Evolutionary conservation across 2,329 filamentous ascomycete genomes (phyloP).

Genomic region (Gyromitra esculenta): DNA sequence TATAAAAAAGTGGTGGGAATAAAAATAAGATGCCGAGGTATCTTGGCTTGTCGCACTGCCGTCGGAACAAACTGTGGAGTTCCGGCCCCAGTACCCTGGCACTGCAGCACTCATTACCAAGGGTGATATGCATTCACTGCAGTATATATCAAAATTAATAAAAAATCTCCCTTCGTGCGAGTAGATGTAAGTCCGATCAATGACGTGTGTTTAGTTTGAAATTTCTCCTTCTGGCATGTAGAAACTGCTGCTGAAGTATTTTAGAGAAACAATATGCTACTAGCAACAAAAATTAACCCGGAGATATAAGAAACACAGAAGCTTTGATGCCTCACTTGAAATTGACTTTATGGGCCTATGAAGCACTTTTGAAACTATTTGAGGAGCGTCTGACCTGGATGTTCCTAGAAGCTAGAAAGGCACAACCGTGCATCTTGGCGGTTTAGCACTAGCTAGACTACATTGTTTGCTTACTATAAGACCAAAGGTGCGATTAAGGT

Average conservation of each 20-base stretch:
- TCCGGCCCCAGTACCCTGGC: conserved; percentile 4
- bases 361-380: background rate
- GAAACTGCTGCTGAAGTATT: background rate
- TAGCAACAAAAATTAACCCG: background rate
- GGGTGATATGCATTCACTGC: background rate
- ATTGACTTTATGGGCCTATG: background rate
- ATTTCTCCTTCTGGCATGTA: background rate
- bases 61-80: conserved; percentile 13
- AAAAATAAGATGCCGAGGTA: conserved; percentile 6
- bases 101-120: background rate
- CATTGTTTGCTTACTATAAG: too few species aligned
- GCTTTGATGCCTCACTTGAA: background rate
- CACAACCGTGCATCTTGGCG: background rate
- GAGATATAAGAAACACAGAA: background rate
- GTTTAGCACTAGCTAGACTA: background rate
- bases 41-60: conserved; percentile 5
- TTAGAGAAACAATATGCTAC: background rate
- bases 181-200: background rate
- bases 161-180: background rate
- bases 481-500: background rate
- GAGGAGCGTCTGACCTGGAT: background rate
- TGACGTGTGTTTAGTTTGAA: background rate
- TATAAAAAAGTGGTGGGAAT: background rate
- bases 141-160: background rate
- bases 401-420: background rate